These are phyloP conservation scores for Sanghuangporus sanghuang DNA, from an alignment of 1,284 basidiomycete species.

Conservation along the genomic window DNA sequence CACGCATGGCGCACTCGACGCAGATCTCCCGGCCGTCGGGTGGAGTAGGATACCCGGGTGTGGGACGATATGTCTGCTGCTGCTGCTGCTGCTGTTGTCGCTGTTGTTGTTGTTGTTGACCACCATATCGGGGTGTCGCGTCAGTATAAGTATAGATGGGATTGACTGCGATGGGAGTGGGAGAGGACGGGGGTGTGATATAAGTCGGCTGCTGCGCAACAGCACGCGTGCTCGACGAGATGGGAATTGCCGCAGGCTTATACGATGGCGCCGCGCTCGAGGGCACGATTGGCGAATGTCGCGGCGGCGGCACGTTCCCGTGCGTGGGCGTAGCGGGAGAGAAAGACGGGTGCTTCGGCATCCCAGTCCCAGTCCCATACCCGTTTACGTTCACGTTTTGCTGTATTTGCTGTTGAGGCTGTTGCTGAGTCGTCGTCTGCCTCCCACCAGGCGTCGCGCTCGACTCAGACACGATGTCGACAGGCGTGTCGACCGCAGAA, in stretches of 20 bases:
- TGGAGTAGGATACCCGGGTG: not conserved
- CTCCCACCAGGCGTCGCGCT: conserved; percentile 1
- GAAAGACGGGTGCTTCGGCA: conserved; percentile 9
- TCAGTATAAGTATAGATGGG: conserved; percentile 41
- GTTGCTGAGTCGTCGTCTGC: not conserved
- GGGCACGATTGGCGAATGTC: conserved; percentile 7
- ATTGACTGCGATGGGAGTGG: conserved; percentile 44
- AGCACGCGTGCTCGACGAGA: conserved; percentile 56
- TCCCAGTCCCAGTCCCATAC: not conserved
- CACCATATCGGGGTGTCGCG: not conserved
- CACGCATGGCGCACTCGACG: conserved; percentile 97
- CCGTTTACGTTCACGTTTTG: not conserved
- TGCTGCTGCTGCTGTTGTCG: not conserved
- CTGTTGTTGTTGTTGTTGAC: not conserved
- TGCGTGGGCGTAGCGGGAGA: not conserved
- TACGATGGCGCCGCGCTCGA: conserved; percentile 11
- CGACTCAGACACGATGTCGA: conserved; percentile 6
- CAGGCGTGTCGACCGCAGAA: conserved; percentile 3
- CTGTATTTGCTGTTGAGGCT: not conserved
- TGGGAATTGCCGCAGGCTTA: conserved; percentile 10
- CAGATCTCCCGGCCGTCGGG: conserved; percentile 72
- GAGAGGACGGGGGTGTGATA: conserved; percentile 52
- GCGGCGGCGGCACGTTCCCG: conserved; percentile 2
- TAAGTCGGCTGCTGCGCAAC: conserved; percentile 73
- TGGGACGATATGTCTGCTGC: not conserved